These are phyloP conservation scores for Sordariomycetes sp. DNA, from an alignment of 2,329 filamentous ascomycete species.

Conservation along the genomic window DNA sequence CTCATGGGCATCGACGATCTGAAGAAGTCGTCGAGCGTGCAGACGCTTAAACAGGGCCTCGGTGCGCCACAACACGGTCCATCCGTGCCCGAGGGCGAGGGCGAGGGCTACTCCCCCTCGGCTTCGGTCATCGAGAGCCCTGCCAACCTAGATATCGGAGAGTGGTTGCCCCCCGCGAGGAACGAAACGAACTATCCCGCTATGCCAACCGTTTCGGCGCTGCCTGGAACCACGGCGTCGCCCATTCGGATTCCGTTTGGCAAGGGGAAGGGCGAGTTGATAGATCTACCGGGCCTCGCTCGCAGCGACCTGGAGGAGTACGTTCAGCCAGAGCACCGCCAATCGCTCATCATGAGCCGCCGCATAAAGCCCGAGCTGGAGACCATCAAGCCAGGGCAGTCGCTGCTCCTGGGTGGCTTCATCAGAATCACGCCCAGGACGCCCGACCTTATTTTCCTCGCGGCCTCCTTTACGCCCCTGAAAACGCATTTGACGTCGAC, in stretches of 20 bases:
- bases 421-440: slow-evolving; percentile 69
- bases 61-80: background rate
- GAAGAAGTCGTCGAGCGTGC: background rate
- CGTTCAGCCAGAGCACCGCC: slow-evolving; percentile 52
- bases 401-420: slow-evolving; percentile 72
- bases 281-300: slow-evolving; percentile 79
- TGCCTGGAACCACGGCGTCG: slow-evolving; percentile 88
- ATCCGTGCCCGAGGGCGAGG: slow-evolving; percentile 42
- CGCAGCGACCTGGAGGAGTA: slow-evolving; percentile 60
- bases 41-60: background rate
- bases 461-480: slow-evolving; percentile 80
- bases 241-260: slow-evolving; percentile 90
- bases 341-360: slow-evolving; percentile 63
- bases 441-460: slow-evolving; percentile 52
- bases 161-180: slow-evolving; percentile 65
- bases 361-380: slow-evolving; percentile 62
- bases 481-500: slow-evolving; percentile 64
- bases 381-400: slow-evolving; percentile 62
- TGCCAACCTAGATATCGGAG: slow-evolving; percentile 25
- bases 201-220: slow-evolving; percentile 74
- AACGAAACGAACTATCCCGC: slow-evolving; percentile 62
- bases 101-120: slow-evolving; percentile 29
- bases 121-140: slow-evolving; percentile 34
- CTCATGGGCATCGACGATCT: background rate
- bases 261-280: slow-evolving; percentile 72